Evolutionary conservation across 192 early-diverging fungal genomes (phyloP), one percentile per base, ranked within the genome.

Genomic region (Backusella circina): DNA sequence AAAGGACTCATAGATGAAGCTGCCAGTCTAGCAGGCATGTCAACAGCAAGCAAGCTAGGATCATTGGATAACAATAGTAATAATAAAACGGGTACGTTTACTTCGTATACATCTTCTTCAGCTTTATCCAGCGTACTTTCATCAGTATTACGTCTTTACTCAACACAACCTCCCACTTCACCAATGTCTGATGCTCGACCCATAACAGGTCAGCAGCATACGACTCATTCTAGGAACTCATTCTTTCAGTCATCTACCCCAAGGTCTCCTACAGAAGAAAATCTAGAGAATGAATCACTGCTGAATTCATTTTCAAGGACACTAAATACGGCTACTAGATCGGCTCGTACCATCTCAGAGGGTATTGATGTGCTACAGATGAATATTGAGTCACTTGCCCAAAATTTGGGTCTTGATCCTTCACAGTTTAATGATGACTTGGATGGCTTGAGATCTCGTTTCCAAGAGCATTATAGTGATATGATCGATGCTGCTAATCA

Each of bases 351-450:
- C 33, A 79, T 79, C 39, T 64, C 73, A 16, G 44, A 74, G 16
- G 77, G 74, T 64, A 79, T 79, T 54, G 73, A 79, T 74, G 13
- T 47, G 8, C 32, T 79, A 5, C 72, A 79, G 61, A 18, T 51
- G 1, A 70, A 79, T 26, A 71, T 79, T 50, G 77, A 79, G 28
- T 35, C 32, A 47, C 44, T 79, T 32, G 77, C 77, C 3, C 32
- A 26, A 15, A 68, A 74, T 36, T 38, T 79, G 7, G 77, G 77
- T 61, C 69, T 79, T 33, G 76, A 78, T 35, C 23, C 71, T 41
- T 39, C 32, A 6, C 65, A 73, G 21, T 57, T 78, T 9, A 41
- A 67, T 9, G 66, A 78, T 23, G 76, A 78, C 23, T 67, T 77
- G 39, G 76, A 77, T 33, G 21, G 37, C 3, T 26, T 41, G 18